A percentile compares a stretch with the other conserved stretches of the same genome.
These are phyloP conservation scores for Globisporangium nagaii DNA, from an alignment of 352 stramenopile species.

Conservation along the genomic window DNA sequence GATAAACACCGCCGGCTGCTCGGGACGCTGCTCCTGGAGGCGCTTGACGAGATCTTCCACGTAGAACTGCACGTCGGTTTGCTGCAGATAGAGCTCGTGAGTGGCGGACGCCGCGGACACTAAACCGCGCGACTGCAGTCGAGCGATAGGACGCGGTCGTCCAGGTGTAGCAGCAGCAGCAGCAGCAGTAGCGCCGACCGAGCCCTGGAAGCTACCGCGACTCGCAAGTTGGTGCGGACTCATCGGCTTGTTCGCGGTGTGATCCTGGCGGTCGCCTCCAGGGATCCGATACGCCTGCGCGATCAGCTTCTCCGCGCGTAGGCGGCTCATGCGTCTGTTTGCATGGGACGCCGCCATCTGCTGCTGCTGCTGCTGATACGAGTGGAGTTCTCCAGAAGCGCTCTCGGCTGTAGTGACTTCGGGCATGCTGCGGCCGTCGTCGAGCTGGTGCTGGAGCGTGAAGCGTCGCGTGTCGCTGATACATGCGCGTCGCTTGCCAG, in stretches of 20 bases:
- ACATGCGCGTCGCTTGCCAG: no score
- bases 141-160: constrained; percentile 11
- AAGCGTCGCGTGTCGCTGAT: no score
- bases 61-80: constrained; percentile 47
- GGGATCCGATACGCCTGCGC: constrained; percentile 28
- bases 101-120: constrained; percentile 8
- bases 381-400: neutral
- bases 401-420: neutral
- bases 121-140: constrained; percentile 14
- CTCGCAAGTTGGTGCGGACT: neutral
- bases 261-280: neutral
- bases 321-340: constrained; percentile 22
- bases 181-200: neutral
- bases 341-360: neutral
- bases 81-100: constrained; percentile 45
- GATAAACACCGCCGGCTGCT: constrained; percentile 35
- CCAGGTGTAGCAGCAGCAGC: neutral
- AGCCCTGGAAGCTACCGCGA: neutral
- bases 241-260: neutral
- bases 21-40: constrained; percentile 39
- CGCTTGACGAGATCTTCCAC: constrained; percentile 49
- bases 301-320: constrained; percentile 42
- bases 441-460: neutral
- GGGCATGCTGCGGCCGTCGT: neutral
- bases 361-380: neutral